Conservation (phyloP, 768 basidiomycete species). For the Rhodotorula paludigena region DNA sequence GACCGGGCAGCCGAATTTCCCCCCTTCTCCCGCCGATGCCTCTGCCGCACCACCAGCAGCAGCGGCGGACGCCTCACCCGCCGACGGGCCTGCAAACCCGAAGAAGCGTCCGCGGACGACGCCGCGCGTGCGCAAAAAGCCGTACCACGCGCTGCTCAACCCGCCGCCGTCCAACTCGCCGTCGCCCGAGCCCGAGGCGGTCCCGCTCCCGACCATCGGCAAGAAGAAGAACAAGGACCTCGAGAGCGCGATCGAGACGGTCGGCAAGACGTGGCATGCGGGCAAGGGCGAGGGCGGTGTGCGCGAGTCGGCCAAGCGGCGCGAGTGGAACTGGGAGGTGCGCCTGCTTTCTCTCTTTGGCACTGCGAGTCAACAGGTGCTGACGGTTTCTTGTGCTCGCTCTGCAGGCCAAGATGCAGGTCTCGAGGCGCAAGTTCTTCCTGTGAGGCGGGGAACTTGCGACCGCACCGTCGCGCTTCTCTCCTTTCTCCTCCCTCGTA, state of each 20-base stretch:
- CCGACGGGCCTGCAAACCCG: slow-evolving; percentile 55
- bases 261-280: slow-evolving; percentile 41
- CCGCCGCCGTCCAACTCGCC: slow-evolving; percentile 21
- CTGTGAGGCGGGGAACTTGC: not conserved
- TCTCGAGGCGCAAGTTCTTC: slow-evolving; percentile 72
- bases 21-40: not conserved
- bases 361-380: slow-evolving; percentile 5
- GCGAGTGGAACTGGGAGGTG: slow-evolving; percentile 88
- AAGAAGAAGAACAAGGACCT: slow-evolving; percentile 34
- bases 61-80: slow-evolving; percentile 4
- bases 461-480: not conserved
- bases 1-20: slow-evolving; percentile 31
- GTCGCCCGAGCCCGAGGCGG: slow-evolving; percentile 16
- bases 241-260: slow-evolving; percentile 33
- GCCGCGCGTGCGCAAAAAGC: slow-evolving; percentile 28
- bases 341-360: slow-evolving; percentile 41
- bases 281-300: slow-evolving; percentile 41
- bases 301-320: slow-evolving; percentile 58
- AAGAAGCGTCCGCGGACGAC: slow-evolving; percentile 29
- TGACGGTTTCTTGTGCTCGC: slow-evolving; percentile 7
- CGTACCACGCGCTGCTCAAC: slow-evolving; percentile 32
- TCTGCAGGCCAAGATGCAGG: slow-evolving; percentile 82
- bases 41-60: not conserved
- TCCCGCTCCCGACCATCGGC: slow-evolving; percentile 30
- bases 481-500: not conserved